Evolutionary conservation across 1,284 basidiomycete genomes (phyloP).

Genomic region (Ustilago nuda): DNA sequence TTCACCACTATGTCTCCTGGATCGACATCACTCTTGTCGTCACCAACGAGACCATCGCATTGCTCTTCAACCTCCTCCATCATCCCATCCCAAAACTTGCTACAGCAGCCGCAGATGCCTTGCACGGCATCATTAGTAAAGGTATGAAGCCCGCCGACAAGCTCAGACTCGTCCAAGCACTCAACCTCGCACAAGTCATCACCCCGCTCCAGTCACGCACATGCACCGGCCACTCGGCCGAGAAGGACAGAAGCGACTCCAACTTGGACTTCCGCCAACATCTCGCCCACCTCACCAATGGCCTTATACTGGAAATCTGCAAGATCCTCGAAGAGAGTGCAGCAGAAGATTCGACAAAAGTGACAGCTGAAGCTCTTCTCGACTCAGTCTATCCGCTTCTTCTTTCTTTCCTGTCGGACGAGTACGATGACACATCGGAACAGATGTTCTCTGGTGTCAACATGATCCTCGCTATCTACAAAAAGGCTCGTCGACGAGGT

Average conservation of each 20-base stretch:
- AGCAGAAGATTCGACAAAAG: slow-evolving; percentile 75
- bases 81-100: slow-evolving; percentile 76
- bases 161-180: slow-evolving; percentile 86
- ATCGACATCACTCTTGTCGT: slow-evolving; percentile 96
- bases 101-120: slow-evolving; percentile 81
- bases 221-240: slow-evolving; percentile 33
- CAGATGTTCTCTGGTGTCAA: slow-evolving; percentile 60
- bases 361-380: slow-evolving; percentile 79
- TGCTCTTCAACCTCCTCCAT: slow-evolving; percentile 88
- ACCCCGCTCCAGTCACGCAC: slow-evolving; percentile 58
- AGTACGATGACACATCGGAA: slow-evolving; percentile 72
- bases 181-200: slow-evolving; percentile 73
- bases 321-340: slow-evolving; percentile 80
- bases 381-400: slow-evolving; percentile 82
- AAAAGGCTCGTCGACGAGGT: slow-evolving; percentile 60
- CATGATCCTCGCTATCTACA: slow-evolving; percentile 62
- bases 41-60: slow-evolving; percentile 85
- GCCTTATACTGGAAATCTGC: slow-evolving; percentile 83
- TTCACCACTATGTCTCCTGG: slow-evolving; percentile 96
- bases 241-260: slow-evolving; percentile 74
- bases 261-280: slow-evolving; percentile 87
- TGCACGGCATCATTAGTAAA: slow-evolving; percentile 86
- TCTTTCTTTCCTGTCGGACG: slow-evolving; percentile 88
- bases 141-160: slow-evolving; percentile 94
- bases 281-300: slow-evolving; percentile 85